These are phyloP conservation scores for Ogataea allantospora DNA, from an alignment of 805 yeast genomes.

Conservation along the genomic window DNA sequence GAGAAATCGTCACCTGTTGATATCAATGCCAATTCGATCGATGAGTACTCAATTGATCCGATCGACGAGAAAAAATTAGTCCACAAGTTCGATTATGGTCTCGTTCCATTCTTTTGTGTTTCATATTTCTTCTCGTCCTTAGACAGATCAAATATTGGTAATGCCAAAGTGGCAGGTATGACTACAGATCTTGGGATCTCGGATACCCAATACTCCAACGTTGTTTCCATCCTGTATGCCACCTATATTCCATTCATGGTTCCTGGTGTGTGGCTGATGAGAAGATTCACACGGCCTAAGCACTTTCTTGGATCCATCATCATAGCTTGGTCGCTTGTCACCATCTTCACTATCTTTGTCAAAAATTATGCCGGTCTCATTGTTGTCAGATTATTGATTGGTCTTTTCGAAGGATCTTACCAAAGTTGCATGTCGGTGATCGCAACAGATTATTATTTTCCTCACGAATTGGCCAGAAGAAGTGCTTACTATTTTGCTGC, in stretches of 20 bases:
- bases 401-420: slow-evolving; percentile 42
- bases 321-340: slow-evolving; percentile 43
- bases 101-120: slow-evolving; percentile 2
- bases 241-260: slow-evolving; percentile 42
- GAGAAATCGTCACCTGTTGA: neutral
- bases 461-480: slow-evolving; percentile 17
- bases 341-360: slow-evolving; percentile 42
- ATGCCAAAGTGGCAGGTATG: slow-evolving; percentile 43
- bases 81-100: slow-evolving; percentile 1
- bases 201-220: slow-evolving; percentile 41
- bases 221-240: slow-evolving; percentile 43
- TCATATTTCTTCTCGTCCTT: slow-evolving; percentile 41
- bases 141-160: slow-evolving; percentile 44
- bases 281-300: slow-evolving; percentile 35
- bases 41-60: slow-evolving; percentile 25
- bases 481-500: slow-evolving; percentile 18
- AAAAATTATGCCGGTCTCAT: slow-evolving; percentile 39
- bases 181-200: slow-evolving; percentile 39
- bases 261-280: slow-evolving; percentile 41
- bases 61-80: neutral
- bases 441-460: slow-evolving; percentile 19
- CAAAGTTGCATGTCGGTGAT: slow-evolving; percentile 24
- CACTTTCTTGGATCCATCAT: slow-evolving; percentile 35
- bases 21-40: slow-evolving; percentile 29
- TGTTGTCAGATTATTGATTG: slow-evolving; percentile 39